Evolutionary conservation across 176 grass and related monocot species (phyloP).

Genomic region (Alloteropsis semialata): DNA sequence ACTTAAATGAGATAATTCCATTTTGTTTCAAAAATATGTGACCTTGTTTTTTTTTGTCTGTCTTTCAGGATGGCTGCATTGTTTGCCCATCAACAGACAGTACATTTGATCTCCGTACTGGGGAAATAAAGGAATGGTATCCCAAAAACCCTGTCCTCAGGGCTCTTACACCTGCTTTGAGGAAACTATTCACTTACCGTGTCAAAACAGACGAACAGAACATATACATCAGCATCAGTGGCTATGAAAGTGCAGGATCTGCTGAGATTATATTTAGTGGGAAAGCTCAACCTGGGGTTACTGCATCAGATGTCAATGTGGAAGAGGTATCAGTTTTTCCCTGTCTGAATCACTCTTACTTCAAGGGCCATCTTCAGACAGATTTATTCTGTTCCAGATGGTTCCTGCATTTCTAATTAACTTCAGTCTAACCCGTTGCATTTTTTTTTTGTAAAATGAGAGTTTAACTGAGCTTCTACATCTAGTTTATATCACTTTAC

Average conservation of each 20-base stretch:
- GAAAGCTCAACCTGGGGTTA: constrained; percentile 81
- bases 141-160: constrained; percentile 91
- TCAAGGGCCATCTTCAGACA: background rate
- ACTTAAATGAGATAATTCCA: background rate
- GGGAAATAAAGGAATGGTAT: constrained; percentile 96
- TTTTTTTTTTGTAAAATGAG: background rate
- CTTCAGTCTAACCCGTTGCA: background rate
- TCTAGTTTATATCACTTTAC: background rate
- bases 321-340: constrained; percentile 56
- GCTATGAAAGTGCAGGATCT: constrained; percentile 35
- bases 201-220: constrained; percentile 71
- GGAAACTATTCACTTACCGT: constrained; percentile 77
- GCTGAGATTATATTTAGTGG: constrained; percentile 97
- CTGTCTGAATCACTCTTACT: background rate
- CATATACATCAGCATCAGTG: constrained; percentile 82
- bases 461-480: background rate
- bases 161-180: constrained; percentile 78
- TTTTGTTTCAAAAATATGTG: background rate
- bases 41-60: background rate
- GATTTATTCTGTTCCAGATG: background rate
- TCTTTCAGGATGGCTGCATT: constrained; percentile 86
- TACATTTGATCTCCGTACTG: constrained; percentile 86
- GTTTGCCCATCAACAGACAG: constrained; percentile 96
- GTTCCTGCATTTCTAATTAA: background rate
- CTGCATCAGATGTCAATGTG: constrained; percentile 91